Evolutionary conservation across 768 basidiomycete genomes (phyloP), one percentile per base, ranked within the genome.

Genomic region (Arthromyces matolae): DNA sequence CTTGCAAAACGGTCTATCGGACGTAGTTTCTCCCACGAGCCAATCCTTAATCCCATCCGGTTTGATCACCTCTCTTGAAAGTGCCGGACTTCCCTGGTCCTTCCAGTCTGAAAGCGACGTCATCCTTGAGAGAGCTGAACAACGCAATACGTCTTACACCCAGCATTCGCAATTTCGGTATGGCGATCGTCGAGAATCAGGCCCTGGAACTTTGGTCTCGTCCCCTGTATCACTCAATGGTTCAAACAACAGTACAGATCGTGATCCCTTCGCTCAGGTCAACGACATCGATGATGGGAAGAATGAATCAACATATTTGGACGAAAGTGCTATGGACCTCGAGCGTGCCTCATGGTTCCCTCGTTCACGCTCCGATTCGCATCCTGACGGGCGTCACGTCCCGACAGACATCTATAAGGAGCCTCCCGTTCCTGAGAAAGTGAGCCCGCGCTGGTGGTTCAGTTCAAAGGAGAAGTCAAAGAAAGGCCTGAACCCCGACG

Each of bases 401-500:
- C 40, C 42, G 8, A 50, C 55, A 25, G 50, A 58, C 24, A 44
- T 22, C 20, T 59, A 60, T 22, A 32, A 43, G 38, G 39, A 46
- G 37, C 52, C 46, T 25, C 44, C 45, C 39, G 38, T 33, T 23
- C 38, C 45, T n/a, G 67, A 64, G 54, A 55, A 66, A 54, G 62
- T 62, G 14, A 63, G 70, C 39, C 65, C 71, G 29, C 67, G 73
- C 28, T 70, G 77, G 32, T 79, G 77, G 78, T 76, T 75, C 60
- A 71, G 71, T 38, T 64, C 62, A 42, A 72, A 71, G 42, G 74
- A 73, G 47, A 80, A 73, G 60, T 67, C 76, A 48, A 80, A 72
- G 70, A 86, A 79, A 60, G 80, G 83, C 6, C 75, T 93, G 50
- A 93, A 93, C 64, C 90, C 90, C 1, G 86, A 86, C 64, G 90